Conservation (phyloP, 352 stramenopile genomes). For the Elongisporangium undulatum region DNA sequence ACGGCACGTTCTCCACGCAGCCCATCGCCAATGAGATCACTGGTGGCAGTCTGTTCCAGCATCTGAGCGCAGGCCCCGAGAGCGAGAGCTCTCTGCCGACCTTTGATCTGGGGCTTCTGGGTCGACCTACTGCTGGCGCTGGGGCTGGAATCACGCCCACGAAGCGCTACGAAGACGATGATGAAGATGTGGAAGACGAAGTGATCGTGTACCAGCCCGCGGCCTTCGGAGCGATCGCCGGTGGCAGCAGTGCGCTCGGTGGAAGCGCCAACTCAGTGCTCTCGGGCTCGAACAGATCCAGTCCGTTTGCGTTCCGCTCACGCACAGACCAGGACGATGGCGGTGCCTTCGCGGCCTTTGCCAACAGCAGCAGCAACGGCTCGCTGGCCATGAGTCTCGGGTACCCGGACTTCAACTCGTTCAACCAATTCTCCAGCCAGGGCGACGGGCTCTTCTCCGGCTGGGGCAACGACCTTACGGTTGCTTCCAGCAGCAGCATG, state of each 20-base stretch:
- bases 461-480: constrained; percentile 38
- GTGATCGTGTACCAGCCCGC: constrained; percentile 81
- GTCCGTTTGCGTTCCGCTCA: constrained; percentile 10
- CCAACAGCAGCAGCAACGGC: constrained; percentile 9
- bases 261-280: constrained; percentile 15
- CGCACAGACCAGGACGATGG: not conserved
- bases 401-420: constrained; percentile 63
- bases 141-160: not conserved
- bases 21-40: constrained; percentile 13
- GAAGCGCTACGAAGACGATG: constrained; percentile 22
- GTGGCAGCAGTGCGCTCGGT: constrained; percentile 28
- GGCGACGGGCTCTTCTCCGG: constrained; percentile 33
- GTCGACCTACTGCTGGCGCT: constrained; percentile 4
- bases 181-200: constrained; percentile 83
- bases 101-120: constrained; percentile 29
- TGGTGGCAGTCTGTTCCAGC: constrained; percentile 13
- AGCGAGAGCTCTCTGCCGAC: constrained; percentile 8
- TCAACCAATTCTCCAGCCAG: constrained; percentile 34
- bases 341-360: constrained; percentile 5
- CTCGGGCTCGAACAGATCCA: not conserved
- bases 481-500: constrained; percentile 5
- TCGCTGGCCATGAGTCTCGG: constrained; percentile 45
- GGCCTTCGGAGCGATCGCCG: constrained; percentile 20
- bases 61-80: constrained; percentile 2
- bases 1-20: constrained; percentile 28